Evolutionary conservation across 768 basidiomycete species (phyloP).

Genomic region (Kwoniella botswanensis): DNA sequence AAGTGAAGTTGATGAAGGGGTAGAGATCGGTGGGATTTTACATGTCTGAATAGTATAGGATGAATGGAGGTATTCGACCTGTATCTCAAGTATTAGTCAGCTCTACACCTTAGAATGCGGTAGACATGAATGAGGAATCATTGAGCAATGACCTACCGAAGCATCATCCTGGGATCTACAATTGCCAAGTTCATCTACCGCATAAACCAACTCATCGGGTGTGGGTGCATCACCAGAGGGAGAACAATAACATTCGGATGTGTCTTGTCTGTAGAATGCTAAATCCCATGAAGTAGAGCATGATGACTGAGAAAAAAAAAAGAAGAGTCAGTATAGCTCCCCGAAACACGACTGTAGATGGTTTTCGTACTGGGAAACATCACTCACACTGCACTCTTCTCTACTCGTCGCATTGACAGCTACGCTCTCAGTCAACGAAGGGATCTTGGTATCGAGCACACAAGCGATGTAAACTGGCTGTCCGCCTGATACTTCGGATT

Average conservation of each 20-base stretch:
- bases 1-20: neutral
- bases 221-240: constrained; percentile 9
- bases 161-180: constrained; percentile 23
- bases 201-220: constrained; percentile 19
- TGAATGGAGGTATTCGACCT: constrained; percentile 23
- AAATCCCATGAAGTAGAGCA: constrained; percentile 11
- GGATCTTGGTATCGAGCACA: constrained; percentile 12
- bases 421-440: constrained; percentile 14
- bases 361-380: neutral
- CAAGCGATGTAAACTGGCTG: constrained; percentile 21
- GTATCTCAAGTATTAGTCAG: neutral
- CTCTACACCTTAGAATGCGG: no score
- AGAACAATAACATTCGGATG: constrained; percentile 20
- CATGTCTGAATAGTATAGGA: constrained; percentile 13
- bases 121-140: no score
- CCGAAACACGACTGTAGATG: no score
- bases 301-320: neutral
- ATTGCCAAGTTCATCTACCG: constrained; percentile 14
- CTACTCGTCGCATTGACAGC: constrained; percentile 4
- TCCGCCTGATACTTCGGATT: neutral
- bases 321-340: neutral
- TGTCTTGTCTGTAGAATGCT: constrained; percentile 17
- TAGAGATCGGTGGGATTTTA: constrained; percentile 13
- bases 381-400: constrained; percentile 22
- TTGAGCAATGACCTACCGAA: constrained; percentile 8